Evolutionary conservation across 179 eudicot species (phyloP).

Genomic region (Heliamphora pulchella): DNA sequence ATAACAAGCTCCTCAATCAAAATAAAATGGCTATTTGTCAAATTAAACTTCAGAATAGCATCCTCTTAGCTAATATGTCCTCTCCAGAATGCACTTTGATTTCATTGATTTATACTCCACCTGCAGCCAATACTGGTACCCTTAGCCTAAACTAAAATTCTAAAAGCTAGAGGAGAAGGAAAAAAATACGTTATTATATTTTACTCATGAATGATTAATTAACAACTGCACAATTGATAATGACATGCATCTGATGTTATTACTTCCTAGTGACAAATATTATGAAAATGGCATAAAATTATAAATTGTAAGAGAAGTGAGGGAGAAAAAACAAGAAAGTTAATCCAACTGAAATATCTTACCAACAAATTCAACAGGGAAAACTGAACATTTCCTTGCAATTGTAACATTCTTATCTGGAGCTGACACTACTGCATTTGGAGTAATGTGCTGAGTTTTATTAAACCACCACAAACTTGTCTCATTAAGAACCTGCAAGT

Average conservation of each 20-base stretch:
- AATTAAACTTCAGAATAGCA: too few species aligned
- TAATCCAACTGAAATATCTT: constrained; percentile 17
- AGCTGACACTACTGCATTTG: constrained; percentile 63
- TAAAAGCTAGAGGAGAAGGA: neutral
- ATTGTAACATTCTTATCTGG: constrained; percentile 91
- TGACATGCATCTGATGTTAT: neutral
- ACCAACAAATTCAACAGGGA: constrained; percentile 99
- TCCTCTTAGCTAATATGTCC: neutral
- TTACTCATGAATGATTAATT: neutral
- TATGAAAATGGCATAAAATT: neutral
- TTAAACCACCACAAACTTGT: constrained; percentile 96
- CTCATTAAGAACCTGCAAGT: constrained; percentile 73
- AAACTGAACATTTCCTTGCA: constrained; percentile 89
- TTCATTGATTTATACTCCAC: too few species aligned
- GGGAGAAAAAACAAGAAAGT: neutral
- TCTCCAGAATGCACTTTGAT: neutral
- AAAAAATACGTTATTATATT: neutral
- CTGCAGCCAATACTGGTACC: too few species aligned
- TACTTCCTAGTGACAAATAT: neutral
- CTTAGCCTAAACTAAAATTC: neutral
- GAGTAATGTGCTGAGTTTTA: constrained; percentile 71
- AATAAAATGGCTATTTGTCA: neutral
- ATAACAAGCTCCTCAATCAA: too few species aligned
- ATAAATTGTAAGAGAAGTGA: neutral
- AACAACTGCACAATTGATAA: neutral